phyloP scores from a whole-genome alignment of 306 rosid genomes.

The Lotus japonicus region DNA sequence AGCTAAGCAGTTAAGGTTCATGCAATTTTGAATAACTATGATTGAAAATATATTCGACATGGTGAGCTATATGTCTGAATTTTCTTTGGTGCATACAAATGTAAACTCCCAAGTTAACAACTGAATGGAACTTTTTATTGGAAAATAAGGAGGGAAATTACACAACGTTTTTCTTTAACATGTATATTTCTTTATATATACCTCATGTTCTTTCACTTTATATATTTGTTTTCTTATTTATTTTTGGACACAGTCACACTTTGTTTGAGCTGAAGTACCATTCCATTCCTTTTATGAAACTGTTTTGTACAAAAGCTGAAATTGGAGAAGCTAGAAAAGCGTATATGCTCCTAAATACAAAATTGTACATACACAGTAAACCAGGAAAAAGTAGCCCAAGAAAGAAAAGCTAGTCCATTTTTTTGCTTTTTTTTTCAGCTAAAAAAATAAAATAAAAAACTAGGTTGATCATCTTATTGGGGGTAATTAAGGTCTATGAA shows the following conservation, averaged over 20 bases:
- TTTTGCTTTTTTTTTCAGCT: background rate
- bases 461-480: too few relatives aligned
- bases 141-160: too few relatives aligned
- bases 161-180: too few relatives aligned
- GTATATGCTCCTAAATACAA: constrained; percentile 41
- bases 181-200: too few relatives aligned
- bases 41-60: too few relatives aligned
- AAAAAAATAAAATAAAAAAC: background rate
- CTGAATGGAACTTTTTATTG: too few relatives aligned
- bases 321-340: constrained; percentile 15
- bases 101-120: too few relatives aligned
- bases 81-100: too few relatives aligned
- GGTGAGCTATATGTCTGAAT: too few relatives aligned
- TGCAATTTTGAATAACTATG: too few relatives aligned
- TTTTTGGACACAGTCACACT: background rate
- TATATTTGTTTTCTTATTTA: background rate
- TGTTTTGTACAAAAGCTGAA: constrained; percentile 29
- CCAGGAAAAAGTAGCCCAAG: background rate
- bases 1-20: too few relatives aligned
- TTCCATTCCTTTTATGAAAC: constrained; percentile 28
- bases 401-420: background rate
- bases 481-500: too few relatives aligned
- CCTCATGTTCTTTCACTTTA: background rate
- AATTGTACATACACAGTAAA: constrained; percentile 27
- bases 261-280: constrained; percentile 17